phyloP scores from a whole-genome alignment of 768 basidiomycete genomes.

The Rhizopogon salebrosus region DNA sequence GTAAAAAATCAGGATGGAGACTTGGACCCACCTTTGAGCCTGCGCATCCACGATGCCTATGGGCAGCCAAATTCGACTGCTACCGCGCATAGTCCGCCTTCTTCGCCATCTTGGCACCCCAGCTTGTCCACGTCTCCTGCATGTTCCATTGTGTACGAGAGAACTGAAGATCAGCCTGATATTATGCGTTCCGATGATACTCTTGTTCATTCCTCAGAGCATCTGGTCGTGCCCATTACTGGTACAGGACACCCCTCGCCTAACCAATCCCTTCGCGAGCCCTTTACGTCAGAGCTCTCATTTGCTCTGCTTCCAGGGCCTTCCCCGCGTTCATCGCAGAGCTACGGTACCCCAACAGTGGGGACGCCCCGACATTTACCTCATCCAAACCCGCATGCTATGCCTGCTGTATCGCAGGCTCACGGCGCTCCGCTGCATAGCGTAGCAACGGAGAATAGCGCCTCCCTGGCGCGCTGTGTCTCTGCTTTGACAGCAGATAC shows the following conservation, averaged over 20 bases:
- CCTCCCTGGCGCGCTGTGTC: too few relatives aligned
- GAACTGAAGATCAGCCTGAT: not conserved
- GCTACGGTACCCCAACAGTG: not conserved
- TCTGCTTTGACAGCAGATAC: not conserved
- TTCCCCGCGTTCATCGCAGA: not conserved
- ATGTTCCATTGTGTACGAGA: not conserved
- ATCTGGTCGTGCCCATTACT: not conserved
- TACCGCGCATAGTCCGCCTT: not conserved
- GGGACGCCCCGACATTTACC: not conserved
- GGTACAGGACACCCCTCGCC: not conserved
- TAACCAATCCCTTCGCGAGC: not conserved
- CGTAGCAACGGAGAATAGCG: not conserved
- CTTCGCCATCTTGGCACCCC: not conserved
- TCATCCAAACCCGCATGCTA: not conserved
- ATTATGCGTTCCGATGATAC: not conserved
- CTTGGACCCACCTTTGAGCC: not conserved
- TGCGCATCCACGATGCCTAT: not conserved
- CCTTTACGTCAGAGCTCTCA: not conserved
- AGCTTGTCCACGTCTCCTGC: not conserved
- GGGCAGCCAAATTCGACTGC: not conserved
- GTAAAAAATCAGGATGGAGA: not conserved
- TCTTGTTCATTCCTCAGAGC: not conserved
- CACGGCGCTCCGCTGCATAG: not conserved
- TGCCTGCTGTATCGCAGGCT: not conserved
- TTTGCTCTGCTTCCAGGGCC: not conserved